Percentiles rank a stretch among this genome's conserved stretches.
phyloP scores from a whole-genome alignment of 2,329 filamentous ascomycete genomes.

The Penicillium rolfsii region DNA sequence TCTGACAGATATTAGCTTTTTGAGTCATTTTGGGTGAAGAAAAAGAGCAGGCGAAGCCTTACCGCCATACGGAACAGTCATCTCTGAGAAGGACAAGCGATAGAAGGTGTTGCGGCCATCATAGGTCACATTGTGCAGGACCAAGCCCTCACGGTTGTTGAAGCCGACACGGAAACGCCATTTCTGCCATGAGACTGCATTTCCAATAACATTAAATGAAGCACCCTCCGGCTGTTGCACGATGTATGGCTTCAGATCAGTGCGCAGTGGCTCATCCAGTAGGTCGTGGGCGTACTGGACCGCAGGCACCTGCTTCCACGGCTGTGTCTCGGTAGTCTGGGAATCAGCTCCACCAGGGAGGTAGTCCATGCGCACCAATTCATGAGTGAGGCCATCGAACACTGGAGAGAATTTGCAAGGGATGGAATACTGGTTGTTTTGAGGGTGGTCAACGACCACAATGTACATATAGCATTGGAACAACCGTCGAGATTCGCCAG shows the following conservation, averaged over 20 bases:
- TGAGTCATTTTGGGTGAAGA: background rate
- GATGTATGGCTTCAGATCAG: conserved; percentile 66
- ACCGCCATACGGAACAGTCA: conserved; percentile 58
- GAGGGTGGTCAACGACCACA: conserved; percentile 39
- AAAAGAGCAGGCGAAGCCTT: conserved; percentile 14
- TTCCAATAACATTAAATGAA: conserved; percentile 63
- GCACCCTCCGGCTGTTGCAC: conserved; percentile 68
- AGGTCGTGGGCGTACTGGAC: conserved; percentile 65
- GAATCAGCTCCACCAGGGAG: conserved; percentile 68
- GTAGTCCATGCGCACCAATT: conserved; percentile 70
- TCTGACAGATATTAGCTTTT: conserved; percentile 43
- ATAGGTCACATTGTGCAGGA: conserved; percentile 69
- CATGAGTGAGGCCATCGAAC: conserved; percentile 63
- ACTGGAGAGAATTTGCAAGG: conserved; percentile 45
- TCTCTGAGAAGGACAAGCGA: conserved; percentile 67
- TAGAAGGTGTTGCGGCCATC: conserved; percentile 68
- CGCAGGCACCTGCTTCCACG: conserved; percentile 59
- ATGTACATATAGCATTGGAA: conserved; percentile 50
- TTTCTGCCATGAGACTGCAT: conserved; percentile 67
- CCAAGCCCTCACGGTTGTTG: conserved; percentile 67
- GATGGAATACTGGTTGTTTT: conserved; percentile 43
- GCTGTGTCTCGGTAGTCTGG: conserved; percentile 58
- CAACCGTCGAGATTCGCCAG: conserved; percentile 44
- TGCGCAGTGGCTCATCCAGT: conserved; percentile 66
- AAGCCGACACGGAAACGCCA: conserved; percentile 66